These are phyloP conservation scores for Annulohypoxylon bovei DNA, from an alignment of 495 filamentous ascomycete species.

Conservation along the genomic window DNA sequence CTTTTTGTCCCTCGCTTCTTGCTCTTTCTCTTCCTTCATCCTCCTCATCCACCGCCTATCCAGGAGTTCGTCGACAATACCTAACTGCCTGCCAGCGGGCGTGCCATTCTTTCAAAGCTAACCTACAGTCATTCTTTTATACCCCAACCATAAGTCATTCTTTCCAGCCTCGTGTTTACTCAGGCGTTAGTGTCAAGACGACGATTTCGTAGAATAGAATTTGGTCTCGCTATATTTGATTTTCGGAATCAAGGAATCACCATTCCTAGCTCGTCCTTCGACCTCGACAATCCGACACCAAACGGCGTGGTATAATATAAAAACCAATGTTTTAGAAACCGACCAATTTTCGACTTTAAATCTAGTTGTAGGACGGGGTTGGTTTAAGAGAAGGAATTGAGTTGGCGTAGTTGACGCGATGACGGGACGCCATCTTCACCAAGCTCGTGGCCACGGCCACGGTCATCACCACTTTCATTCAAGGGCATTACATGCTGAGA, in stretches of 20 bases:
- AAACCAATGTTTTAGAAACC: background rate
- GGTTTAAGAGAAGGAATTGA: slow-evolving; percentile 22
- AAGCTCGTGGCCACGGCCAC: slow-evolving; percentile 40
- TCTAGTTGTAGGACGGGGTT: background rate
- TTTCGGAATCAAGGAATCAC: slow-evolving; percentile 25
- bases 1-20: slow-evolving; percentile 44
- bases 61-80: slow-evolving; percentile 46
- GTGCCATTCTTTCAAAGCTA: slow-evolving; percentile 57
- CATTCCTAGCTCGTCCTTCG: slow-evolving; percentile 14
- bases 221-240: slow-evolving; percentile 27
- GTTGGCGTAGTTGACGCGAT: slow-evolving; percentile 21
- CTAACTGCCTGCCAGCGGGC: slow-evolving; percentile 58
- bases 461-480: slow-evolving; percentile 35
- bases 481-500: slow-evolving; percentile 21
- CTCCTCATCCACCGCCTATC: slow-evolving; percentile 41
- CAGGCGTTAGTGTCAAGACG: slow-evolving; percentile 36
- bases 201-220: slow-evolving; percentile 37
- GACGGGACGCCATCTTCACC: slow-evolving; percentile 21
- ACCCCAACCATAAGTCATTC: slow-evolving; percentile 43
- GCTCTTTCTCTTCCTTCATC: slow-evolving; percentile 50
- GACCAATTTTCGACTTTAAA: background rate
- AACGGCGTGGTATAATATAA: background rate
- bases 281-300: slow-evolving; percentile 20
- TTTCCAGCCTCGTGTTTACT: slow-evolving; percentile 24
- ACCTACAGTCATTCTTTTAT: slow-evolving; percentile 50